Evolutionary conservation across 768 basidiomycete genomes (phyloP), one percentile per base, ranked within the genome.

Genomic region (Kwoniella dejecticola): DNA sequence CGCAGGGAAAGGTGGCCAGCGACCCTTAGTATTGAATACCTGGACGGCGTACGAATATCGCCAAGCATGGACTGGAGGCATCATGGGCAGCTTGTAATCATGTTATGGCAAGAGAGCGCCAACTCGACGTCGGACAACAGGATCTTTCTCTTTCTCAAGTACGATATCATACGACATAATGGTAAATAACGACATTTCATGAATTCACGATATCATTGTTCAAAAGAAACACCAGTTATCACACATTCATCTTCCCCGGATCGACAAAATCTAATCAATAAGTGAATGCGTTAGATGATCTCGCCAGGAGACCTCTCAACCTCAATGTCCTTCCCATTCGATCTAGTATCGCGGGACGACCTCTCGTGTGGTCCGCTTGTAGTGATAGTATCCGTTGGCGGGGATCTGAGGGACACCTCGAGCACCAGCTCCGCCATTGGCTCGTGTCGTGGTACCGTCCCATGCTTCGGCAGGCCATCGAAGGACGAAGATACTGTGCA

Each of bases 281-380:
- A 8, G 30, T 30, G 24, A 33, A 1, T 33, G 29, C 15, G 6
- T 15, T 13, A 23, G 29, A 44, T 44, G 6, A 8, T 23, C 52
- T 38, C 52, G 13, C 52, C 17, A 17, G 38, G 23, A 40, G n/a
- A 27, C 33, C n/a, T 10, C 4, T 21, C 24, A 12, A 8, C 12
- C 8, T 5, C 10, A 27, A 40, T 54, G 41, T 6, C 10, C 47
- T 49, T 21, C 19, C 21, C n/a, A 54, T 24, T 31, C n/a, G 2
- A n/a, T 3, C 31, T 57, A 67, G 41, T 70, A 62, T 52, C 65
- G 33, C 11, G 74, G 74, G 1, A 76, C 71, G 13, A 77, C 66
- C 64, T 79, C 77, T 38, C 77, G 58, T n/a, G 74, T 75, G 17
- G 77, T 76, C 33, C 76, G 70, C 60, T 77, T 75, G 67, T 79